Evolutionary conservation across 129 eudicot species (phyloP), one percentile per base, ranked within the genome.

Genomic region (Flaveria bidentis): DNA sequence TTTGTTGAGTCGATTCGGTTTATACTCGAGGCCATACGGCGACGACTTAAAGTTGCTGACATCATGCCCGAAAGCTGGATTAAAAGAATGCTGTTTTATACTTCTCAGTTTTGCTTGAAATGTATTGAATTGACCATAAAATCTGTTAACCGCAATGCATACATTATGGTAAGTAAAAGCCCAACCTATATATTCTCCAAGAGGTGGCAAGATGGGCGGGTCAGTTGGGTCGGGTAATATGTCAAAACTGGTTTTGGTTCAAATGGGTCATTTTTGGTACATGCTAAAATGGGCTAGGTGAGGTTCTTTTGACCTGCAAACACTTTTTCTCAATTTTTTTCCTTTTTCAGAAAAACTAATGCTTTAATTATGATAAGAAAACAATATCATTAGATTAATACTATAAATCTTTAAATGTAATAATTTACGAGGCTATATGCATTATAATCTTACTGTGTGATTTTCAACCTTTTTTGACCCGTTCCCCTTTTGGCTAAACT

Each of bases 101-200:
- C 96, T 64, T 87, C 96, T 58, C 89, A 81, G 57, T 79, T 69
- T 68, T 84, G 69, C 84, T 74, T 87, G 73, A 86, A 74, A 82
- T 76, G 87, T 78, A 85, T 89, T 28, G 96, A 91, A 57, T 84
- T 91, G 90, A 90, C 86, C 82, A 70, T 91, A 76, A 94, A 83
- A 89, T 89, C 91, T 33, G 97, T 94, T 20, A 94, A 94, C 85
- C 96, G 93, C 23, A 91, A 94, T 74, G 97, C 93, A 73, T 94
- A 94, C 83, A 94, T 94, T 9, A 84, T 91, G 98, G 98, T 94
- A 84, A 82, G 87, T 66, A 28, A 46, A 62, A 12, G 74, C 60
- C 9, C 76, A 14, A 50, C 55, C 56, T 50, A 4, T 69, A 8
- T 61, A 53, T 60, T 50, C 45, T 13, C 33, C 57, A 14, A 58